A percentile compares a stretch with the other conserved stretches of the same genome.
phyloP scores from a whole-genome alignment of 1,284 basidiomycete genomes.

The Heliocybe sulcata region DNA sequence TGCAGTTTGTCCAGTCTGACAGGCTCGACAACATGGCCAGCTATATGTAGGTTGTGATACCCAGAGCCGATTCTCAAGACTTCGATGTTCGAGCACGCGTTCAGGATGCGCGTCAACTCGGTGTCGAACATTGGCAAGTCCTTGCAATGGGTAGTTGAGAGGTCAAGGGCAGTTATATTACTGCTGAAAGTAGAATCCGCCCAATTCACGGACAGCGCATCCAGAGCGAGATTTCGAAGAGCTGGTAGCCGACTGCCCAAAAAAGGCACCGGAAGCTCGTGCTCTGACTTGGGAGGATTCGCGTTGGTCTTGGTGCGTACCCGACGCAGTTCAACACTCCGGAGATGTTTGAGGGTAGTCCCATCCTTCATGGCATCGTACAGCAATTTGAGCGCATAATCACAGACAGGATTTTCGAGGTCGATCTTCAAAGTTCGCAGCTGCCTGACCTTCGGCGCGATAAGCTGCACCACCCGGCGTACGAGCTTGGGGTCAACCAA shows the following conservation, averaged over 20 bases:
- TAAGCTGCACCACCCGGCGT: slow-evolving; percentile 28
- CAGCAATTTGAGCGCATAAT: slow-evolving; percentile 38
- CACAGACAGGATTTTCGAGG: slow-evolving; percentile 35
- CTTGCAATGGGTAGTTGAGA: slow-evolving; percentile 21
- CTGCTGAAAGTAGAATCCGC: slow-evolving; percentile 25
- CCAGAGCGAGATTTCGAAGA: slow-evolving; percentile 5
- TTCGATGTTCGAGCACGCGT: neutral
- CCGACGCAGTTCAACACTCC: slow-evolving; percentile 55
- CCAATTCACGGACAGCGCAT: slow-evolving; percentile 8
- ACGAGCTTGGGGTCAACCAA: slow-evolving; percentile 34
- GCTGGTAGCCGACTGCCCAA: slow-evolving; percentile 25
- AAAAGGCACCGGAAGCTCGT: slow-evolving; percentile 18
- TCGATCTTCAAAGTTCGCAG: slow-evolving; percentile 51
- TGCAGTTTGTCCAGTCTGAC: slow-evolving; percentile 38
- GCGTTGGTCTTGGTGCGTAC: slow-evolving; percentile 17
- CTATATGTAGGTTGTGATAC: neutral
- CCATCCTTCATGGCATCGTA: slow-evolving; percentile 34
- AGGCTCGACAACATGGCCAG: slow-evolving; percentile 15
- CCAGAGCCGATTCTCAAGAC: neutral
- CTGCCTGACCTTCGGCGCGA: slow-evolving; percentile 31
- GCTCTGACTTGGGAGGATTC: neutral
- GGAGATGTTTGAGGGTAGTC: slow-evolving; percentile 30
- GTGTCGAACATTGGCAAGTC: slow-evolving; percentile 10
- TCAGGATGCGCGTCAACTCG: neutral
- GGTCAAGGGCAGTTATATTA: slow-evolving; percentile 53